Evolutionary conservation across 495 filamentous ascomycete genomes (phyloP).

Genomic region (Penicillium longicatenatum): DNA sequence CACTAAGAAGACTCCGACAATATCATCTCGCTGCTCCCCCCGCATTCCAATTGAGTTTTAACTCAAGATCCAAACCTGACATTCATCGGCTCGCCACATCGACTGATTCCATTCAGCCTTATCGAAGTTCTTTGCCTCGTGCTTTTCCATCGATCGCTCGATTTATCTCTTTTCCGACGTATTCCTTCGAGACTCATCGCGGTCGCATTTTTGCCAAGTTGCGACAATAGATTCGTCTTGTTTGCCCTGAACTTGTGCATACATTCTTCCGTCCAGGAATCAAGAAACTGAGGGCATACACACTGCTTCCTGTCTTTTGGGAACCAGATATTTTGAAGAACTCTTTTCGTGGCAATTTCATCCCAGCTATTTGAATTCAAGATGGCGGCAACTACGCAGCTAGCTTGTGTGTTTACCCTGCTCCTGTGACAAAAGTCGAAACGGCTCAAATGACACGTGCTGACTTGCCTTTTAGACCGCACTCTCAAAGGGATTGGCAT

Average conservation of each 20-base stretch:
- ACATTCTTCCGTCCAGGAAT: neutral
- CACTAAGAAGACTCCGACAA: slow-evolving; percentile 22
- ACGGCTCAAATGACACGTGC: slow-evolving; percentile 3
- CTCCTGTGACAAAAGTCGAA: neutral
- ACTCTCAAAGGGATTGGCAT: slow-evolving; percentile 95
- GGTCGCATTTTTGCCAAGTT: neutral
- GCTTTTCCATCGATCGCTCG: slow-evolving; percentile 2
- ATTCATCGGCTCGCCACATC: slow-evolving; percentile 14
- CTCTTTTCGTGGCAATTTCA: slow-evolving; percentile 15
- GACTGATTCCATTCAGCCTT: neutral
- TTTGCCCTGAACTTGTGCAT: slow-evolving; percentile 6
- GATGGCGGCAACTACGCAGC: slow-evolving; percentile 87
- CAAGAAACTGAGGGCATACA: neutral
- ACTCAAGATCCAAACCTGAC: slow-evolving; percentile 2
- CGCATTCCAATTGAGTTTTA: slow-evolving; percentile 28
- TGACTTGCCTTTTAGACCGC: slow-evolving; percentile 59
- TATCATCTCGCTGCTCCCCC: slow-evolving; percentile 6
- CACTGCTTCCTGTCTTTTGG: neutral
- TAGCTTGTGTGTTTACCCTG: slow-evolving; percentile 66
- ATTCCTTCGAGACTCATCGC: neutral
- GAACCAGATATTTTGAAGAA: slow-evolving; percentile 6
- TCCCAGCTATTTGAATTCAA: slow-evolving; percentile 29
- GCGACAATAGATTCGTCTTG: slow-evolving; percentile 11
- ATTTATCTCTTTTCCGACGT: neutral
- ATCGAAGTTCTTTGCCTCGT: neutral